Conservation (phyloP, 345 rosid species). For the Fremontodendron californicum region DNA sequence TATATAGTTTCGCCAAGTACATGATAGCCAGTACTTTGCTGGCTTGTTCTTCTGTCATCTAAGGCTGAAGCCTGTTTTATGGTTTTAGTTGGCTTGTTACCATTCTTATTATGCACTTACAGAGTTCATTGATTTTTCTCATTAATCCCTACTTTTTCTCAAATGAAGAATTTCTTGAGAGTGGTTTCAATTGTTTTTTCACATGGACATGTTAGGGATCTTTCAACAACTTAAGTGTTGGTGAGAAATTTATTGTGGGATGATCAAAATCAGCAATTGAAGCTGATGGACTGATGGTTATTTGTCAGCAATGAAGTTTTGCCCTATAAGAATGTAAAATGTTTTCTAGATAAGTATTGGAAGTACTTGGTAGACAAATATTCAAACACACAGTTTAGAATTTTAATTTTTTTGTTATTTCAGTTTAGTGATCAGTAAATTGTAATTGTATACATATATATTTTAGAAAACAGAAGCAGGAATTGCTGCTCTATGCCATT, state of each 20-base stretch:
- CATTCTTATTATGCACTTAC: background rate
- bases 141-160: background rate
- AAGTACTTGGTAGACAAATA: background rate
- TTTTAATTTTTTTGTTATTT: background rate
- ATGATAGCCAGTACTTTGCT: background rate
- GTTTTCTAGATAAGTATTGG: background rate
- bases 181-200: background rate
- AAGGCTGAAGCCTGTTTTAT: background rate
- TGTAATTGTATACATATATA: background rate
- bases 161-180: background rate
- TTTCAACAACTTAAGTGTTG: background rate
- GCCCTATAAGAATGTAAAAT: background rate
- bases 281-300: background rate
- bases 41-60: background rate
- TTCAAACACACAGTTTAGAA: background rate
- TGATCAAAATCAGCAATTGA: background rate
- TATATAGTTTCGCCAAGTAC: background rate
- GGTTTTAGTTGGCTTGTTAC: background rate
- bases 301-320: background rate
- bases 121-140: background rate
- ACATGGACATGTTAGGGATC: background rate
- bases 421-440: background rate
- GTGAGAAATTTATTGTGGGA: background rate
- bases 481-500: background rate
- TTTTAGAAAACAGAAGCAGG: background rate